Conservation (phyloP, 1,284 basidiomycete species). For the Cystobasidium slooffiae region DNA sequence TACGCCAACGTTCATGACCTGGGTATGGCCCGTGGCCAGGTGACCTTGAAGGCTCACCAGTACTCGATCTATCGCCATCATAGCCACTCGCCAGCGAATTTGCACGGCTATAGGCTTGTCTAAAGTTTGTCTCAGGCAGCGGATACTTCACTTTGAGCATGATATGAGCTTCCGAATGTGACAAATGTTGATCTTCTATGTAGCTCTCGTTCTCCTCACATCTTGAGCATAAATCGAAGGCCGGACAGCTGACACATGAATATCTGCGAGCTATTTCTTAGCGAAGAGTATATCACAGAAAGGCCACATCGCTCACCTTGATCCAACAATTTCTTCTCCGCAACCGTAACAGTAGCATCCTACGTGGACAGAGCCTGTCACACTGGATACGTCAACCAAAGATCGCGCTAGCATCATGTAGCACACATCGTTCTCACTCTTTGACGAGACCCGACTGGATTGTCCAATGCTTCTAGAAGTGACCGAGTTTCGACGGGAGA, state of each 20-base stretch:
- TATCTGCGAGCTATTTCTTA: neutral
- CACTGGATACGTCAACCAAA: neutral
- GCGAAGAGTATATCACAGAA: too few species aligned
- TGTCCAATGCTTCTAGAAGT: neutral
- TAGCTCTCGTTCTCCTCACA: constrained; percentile 1
- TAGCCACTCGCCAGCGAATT: neutral
- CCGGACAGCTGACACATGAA: neutral
- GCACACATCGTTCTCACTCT: neutral
- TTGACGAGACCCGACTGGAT: neutral
- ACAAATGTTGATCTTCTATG: neutral
- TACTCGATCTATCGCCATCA: neutral
- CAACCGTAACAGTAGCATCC: constrained; percentile 6
- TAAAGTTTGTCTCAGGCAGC: neutral
- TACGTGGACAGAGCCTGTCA: neutral
- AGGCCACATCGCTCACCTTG: neutral
- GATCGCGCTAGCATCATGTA: neutral
- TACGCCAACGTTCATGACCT: neutral
- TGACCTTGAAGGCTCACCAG: neutral
- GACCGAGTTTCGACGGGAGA: neutral
- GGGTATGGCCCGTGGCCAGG: neutral
- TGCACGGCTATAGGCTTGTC: neutral
- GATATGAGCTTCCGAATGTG: neutral
- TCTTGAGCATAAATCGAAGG: constrained; percentile 13
- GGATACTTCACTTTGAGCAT: constrained; percentile 16
- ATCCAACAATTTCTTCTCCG: neutral